These are phyloP conservation scores for Geotrichum citri-aurantii DNA, from an alignment of 1,139 yeast genomes.

Conservation along the genomic window DNA sequence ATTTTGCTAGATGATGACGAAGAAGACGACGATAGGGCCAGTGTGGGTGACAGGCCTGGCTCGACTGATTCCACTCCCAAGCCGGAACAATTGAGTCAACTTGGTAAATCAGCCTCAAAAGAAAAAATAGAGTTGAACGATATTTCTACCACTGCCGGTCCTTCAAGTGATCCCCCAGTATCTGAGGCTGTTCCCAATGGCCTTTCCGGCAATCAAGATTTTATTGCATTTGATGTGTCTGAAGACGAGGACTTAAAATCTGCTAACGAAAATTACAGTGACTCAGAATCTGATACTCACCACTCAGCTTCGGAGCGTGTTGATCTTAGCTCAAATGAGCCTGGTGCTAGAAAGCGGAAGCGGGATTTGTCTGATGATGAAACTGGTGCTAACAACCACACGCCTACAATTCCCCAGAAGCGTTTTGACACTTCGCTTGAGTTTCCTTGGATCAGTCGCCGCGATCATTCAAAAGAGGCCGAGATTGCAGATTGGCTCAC, in stretches of 20 bases:
- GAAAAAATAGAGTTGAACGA: neutral
- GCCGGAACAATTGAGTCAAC: neutral
- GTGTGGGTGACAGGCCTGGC: neutral
- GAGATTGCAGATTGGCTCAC: conserved; percentile 87
- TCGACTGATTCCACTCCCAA: neutral
- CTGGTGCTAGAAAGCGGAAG: conserved; percentile 21
- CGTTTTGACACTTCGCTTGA: conserved; percentile 31
- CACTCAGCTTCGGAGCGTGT: conserved; percentile 18
- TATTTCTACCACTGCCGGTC: neutral
- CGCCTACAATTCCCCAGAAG: conserved; percentile 19
- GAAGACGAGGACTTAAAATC: conserved; percentile 17
- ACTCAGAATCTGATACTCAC: conserved; percentile 5
- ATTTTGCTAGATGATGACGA: conserved; percentile 5
- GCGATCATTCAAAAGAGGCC: conserved; percentile 61
- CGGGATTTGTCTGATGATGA: conserved; percentile 23
- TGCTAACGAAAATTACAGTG: conserved; percentile 10
- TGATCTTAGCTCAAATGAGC: neutral
- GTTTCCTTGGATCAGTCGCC: conserved; percentile 77
- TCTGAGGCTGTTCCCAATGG: neutral
- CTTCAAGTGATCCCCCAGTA: neutral
- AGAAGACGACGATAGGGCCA: neutral
- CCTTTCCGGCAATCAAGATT: conserved; percentile 14
- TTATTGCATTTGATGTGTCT: conserved; percentile 18
- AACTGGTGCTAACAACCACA: conserved; percentile 28
- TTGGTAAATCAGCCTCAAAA: neutral